Base-by-base conservation (phyloP, 352 stramenopile species). In the Phytophthora idaei region DNA sequence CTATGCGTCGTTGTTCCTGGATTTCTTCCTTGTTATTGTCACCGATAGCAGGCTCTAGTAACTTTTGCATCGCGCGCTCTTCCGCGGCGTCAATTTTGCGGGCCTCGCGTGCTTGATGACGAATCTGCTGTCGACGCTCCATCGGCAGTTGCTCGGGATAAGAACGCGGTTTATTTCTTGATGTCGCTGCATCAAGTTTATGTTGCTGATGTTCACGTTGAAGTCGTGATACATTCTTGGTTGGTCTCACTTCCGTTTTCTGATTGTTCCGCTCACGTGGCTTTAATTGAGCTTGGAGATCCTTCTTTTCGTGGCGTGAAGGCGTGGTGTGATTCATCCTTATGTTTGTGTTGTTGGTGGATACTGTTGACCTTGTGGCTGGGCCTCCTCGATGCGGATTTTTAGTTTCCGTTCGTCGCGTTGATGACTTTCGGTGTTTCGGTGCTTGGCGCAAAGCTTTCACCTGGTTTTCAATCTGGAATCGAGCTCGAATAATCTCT, bases 401-500 rank as follows among this genome's bases (percentile, higher is more conserved):
- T 51, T 56, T 66, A 32, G 12, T 28, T 15, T 66, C 57, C n/a
- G 14, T 9, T 55, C 14, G 34, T 55, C 8, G 34, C 32, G 59
- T 61, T 31, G 3, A 17, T n/a, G 25, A 34, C 21, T 71, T 47
- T 15, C 2, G 47, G 32, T 42, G 48, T 48, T 14, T 41, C 21
- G 39, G 51, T 27, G 21, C 28, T 15, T 62, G 69, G 8, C 77
- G 75, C n/a, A 92, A 61, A 2, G 47, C 50, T 5, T 84, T 60
- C 1, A 74, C 77, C 14, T 74, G 65, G 28, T 66, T 59, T 32
- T 92, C 83, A 3, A 90, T 57, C 14, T 82, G 42, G 10, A 90
- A 72, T 12, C 81, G 79, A 50, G 50, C 47, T 41, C 45, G 64
- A 39, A 92, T 77, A 57, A 92, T 83, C 41, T 89, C 61, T 47